Evolutionary conservation across 768 basidiomycete genomes (phyloP), one percentile per base, ranked within the genome.

Genomic region (Tulasnella sp.): DNA sequence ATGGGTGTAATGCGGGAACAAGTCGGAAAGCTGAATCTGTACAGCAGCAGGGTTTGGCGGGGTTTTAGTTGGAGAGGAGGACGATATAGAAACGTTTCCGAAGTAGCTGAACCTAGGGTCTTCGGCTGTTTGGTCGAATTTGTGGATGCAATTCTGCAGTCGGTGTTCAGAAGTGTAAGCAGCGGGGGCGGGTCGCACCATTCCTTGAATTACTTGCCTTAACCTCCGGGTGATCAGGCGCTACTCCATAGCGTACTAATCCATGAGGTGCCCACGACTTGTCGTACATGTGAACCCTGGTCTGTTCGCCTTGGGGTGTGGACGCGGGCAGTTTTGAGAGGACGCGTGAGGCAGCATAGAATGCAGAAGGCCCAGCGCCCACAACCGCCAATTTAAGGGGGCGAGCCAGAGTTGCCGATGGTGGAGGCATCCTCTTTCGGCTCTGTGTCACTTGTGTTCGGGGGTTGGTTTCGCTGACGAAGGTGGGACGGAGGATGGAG

Each of bases 171-270:
- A 23, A 80, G 69, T 70, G 23, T 5, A 40, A 32, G 70, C 69
- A 10, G 23, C 13, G 11, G 71, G 16, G 11, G 55, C 6, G 4
- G 20, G 39, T 11, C 39, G 55, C 20, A 9, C 39, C 13, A 76
- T 32, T 51, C 10, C 23, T 26, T 26, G n/a, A 9, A 9, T 6
- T 42, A 79, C 85, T 61, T 81, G 89, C 97, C 90, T 98, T 99
- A 84, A 99, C 96, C 86, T 98, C 97, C 13, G 98, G 95, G 84
- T 99, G 97, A 85, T 99, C 97, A 67, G 97, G 97, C 15, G 98
- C 97, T 18, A 99, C 96, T 0, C 98, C 96, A 82, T 96, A 99
- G 69, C 98, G 87, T 4, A 98, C 96, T 0, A 99, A 88, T 0
- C 98, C 98, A 82, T 98, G 94, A 15, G 97, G 97, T 39, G 95